Percentiles rank a stretch among this genome's conserved stretches.
Conservation (phyloP, 805 yeast genomes). For the Ogataea dorogensis region DNA sequence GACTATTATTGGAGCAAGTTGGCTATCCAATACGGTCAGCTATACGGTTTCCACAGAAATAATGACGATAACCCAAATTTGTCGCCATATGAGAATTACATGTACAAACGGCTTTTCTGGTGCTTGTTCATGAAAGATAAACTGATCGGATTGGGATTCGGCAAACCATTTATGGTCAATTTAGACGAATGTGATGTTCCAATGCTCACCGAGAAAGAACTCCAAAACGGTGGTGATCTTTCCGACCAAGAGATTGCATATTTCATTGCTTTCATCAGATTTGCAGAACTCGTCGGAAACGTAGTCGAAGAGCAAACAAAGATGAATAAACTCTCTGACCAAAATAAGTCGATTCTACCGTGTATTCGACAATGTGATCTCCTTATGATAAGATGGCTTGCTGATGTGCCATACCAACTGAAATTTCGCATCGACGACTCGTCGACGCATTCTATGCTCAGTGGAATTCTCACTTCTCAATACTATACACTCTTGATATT, state of each 20-base stretch:
- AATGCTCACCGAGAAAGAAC: constrained; percentile 67
- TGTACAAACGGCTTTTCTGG: constrained; percentile 57
- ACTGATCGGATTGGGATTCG: constrained; percentile 66
- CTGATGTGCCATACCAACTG: constrained; percentile 59
- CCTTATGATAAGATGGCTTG: constrained; percentile 76
- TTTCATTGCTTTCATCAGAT: constrained; percentile 61
- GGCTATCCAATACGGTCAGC: constrained; percentile 71
- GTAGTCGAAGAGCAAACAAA: constrained; percentile 68
- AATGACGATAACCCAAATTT: constrained; percentile 14
- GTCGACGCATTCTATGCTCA: constrained; percentile 51
- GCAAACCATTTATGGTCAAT: constrained; percentile 67
- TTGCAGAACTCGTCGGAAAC: constrained; percentile 69
- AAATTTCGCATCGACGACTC: constrained; percentile 59
- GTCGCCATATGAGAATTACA: constrained; percentile 23
- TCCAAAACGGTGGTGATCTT: constrained; percentile 53
- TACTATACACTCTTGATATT: constrained; percentile 72
- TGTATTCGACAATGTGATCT: constrained; percentile 62
- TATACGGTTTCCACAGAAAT: constrained; percentile 68
- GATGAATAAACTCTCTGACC: constrained; percentile 58
- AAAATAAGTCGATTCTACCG: constrained; percentile 39
- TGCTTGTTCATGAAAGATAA: constrained; percentile 69
- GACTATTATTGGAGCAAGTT: constrained; percentile 73
- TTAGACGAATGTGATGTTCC: constrained; percentile 74
- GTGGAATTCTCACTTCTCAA: constrained; percentile 60
- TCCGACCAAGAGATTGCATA: constrained; percentile 50